These are phyloP conservation scores for Rostrohypoxylon terebratum DNA, from an alignment of 495 filamentous ascomycete species.

Conservation along the genomic window DNA sequence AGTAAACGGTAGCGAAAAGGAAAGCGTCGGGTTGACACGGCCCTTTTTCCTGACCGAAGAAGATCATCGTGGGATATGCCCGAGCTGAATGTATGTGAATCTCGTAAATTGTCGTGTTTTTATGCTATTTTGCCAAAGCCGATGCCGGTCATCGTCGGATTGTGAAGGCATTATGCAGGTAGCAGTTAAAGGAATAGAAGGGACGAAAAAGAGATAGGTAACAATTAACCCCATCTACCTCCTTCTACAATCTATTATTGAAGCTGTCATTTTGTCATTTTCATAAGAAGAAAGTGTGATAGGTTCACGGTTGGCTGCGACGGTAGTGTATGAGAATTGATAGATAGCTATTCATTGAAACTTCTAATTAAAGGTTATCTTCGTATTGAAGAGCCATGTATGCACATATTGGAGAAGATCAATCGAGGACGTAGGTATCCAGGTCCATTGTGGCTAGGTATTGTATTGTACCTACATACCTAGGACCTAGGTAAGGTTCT, in stretches of 20 bases:
- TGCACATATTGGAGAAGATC: background rate
- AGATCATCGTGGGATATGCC: slow-evolving; percentile 10
- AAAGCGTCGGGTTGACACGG: slow-evolving; percentile 36
- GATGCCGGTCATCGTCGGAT: slow-evolving; percentile 19
- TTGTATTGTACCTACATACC: no score
- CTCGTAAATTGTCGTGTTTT: slow-evolving; percentile 1
- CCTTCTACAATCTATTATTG: no score
- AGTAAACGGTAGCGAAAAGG: slow-evolving; percentile 17
- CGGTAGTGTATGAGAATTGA: background rate
- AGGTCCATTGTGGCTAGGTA: slow-evolving; percentile 1
- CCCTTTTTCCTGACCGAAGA: slow-evolving; percentile 22
- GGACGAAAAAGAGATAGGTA: background rate
- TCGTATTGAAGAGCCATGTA: background rate
- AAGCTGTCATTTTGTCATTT: no score
- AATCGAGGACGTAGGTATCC: background rate
- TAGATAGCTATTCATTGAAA: background rate
- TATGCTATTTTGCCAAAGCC: slow-evolving; percentile 10
- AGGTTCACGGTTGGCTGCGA: background rate
- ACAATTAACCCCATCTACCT: no score
- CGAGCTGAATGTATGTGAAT: background rate
- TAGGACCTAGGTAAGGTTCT: slow-evolving; percentile 31
- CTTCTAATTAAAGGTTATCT: background rate
- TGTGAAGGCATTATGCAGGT: slow-evolving; percentile 6
- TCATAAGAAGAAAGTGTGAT: slow-evolving; percentile 6
- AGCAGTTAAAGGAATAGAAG: background rate